Base-by-base conservation (phyloP, 768 basidiomycete species). In the Termitomyces sp. region DNA sequence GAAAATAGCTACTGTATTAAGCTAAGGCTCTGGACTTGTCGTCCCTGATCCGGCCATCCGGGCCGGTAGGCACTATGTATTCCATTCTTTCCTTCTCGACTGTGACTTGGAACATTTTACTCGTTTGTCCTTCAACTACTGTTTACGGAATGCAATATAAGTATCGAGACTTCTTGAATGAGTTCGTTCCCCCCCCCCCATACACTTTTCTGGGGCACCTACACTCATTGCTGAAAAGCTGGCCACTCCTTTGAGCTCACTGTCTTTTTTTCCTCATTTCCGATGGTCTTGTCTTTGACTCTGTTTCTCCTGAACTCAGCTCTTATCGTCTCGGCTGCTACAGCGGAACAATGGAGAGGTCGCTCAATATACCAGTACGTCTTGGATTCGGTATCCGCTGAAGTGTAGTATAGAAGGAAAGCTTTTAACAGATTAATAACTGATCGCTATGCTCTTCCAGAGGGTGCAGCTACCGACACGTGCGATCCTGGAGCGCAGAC, bases 321-420 rank as follows among this genome's bases (percentile, higher is more conserved):
- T 40, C 61, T 63, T 45, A 65, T 72, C 47, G 76, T 70, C 11
- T 71, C 71, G 53, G 81, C 84, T 19, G 87, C 86, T 3, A 84
- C 85, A 47, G 81, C 86, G 34, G 85, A 87, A 52, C 76, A 89
- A 65, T 91, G 88, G 90, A 76, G 87, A 60, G 76, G 80, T 40
- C 83, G 87, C 46, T 88, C 89, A 21, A 88, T 91, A 60, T 93
- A 93, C 72, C 90, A 93, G 85, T 85, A 59, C 37, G 79, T 68
- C 28, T 42, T 30, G 44, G 35, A 23, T 30, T 19, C 14, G 5
- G 3, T 21, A 30, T 30, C 21, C 28, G n/a, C 17, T 35, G 37
- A 21, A 40, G 16, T 28, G 11, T 51, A 17, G n/a, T 37, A 28
- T 27, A 3, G 34, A 34, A 34, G n/a, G 19, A 28, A 40, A 51